Conservation (phyloP, 164 flowering plant species). For the Platanus orientalis region DNA sequence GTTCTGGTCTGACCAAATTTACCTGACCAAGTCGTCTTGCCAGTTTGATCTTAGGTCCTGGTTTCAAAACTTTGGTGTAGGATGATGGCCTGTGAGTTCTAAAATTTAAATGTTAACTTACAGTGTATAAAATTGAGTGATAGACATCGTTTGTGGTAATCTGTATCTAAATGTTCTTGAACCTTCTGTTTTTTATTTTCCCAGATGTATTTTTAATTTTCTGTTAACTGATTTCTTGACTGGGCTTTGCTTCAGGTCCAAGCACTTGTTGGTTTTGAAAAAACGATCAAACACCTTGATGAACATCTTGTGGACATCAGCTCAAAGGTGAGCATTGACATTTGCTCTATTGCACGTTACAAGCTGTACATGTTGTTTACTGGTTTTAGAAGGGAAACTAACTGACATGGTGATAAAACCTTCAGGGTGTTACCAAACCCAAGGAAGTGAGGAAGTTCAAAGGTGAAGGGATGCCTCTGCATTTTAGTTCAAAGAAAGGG, state of each 20-base stretch:
- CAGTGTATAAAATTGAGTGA: too few relatives aligned
- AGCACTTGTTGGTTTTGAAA: slow-evolving; percentile 98
- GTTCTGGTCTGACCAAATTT: too few relatives aligned
- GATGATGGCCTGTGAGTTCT: too few relatives aligned
- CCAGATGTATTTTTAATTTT: neutral
- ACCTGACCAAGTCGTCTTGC: too few relatives aligned
- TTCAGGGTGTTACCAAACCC: slow-evolving; percentile 87
- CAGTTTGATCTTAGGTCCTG: too few relatives aligned
- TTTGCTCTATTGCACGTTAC: neutral
- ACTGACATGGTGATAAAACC: neutral
- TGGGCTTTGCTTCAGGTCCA: slow-evolving; percentile 52
- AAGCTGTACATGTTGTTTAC: too few relatives aligned
- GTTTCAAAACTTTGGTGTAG: too few relatives aligned
- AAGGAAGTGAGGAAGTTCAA: slow-evolving; percentile 87
- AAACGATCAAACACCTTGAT: slow-evolving; percentile 89
- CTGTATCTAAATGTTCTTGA: too few relatives aligned
- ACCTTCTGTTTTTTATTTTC: too few relatives aligned
- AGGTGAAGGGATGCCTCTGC: slow-evolving; percentile 97
- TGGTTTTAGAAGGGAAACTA: too few relatives aligned
- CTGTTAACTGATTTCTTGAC: neutral
- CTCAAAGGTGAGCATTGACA: slow-evolving; percentile 52
- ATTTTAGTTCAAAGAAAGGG: slow-evolving; percentile 85
- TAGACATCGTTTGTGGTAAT: too few relatives aligned
- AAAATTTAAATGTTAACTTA: too few relatives aligned
- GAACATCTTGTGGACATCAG: slow-evolving; percentile 80